A percentile compares a stretch with the other conserved stretches of the same genome.
These are phyloP conservation scores for Venturia carpophila DNA, from an alignment of 2,329 filamentous ascomycete species.

Conservation along the genomic window DNA sequence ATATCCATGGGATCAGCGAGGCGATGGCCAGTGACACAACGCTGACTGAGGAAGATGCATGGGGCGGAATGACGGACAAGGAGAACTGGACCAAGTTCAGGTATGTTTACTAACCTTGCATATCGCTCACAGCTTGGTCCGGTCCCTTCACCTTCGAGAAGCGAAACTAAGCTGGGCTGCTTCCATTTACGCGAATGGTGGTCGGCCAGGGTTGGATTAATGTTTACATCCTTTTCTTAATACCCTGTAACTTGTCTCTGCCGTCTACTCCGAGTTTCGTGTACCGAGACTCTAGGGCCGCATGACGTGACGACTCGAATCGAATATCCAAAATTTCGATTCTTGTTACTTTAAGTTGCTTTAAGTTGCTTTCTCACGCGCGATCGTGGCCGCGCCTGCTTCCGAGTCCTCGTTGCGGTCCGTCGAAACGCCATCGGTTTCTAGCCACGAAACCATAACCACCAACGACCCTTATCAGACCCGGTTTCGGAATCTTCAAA, in stretches of 20 bases:
- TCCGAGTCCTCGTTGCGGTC: background rate
- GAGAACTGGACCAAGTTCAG: slow-evolving; percentile 12
- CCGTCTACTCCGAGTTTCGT: no score
- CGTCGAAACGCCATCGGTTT: slow-evolving; percentile 8
- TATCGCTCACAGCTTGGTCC: background rate
- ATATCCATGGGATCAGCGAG: slow-evolving; percentile 1
- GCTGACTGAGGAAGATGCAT: slow-evolving; percentile 2
- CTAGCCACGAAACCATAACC: background rate
- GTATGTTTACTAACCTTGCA: slow-evolving; percentile 1
- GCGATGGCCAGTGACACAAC: background rate
- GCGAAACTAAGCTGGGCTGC: background rate
- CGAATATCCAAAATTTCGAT: no score
- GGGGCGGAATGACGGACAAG: slow-evolving; percentile 10
- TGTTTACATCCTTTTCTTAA: background rate
- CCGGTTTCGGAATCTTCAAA: background rate
- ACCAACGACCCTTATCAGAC: background rate
- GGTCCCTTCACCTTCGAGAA: background rate
- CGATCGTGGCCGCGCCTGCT: background rate
- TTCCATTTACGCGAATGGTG: background rate
- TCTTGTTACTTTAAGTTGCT: background rate
- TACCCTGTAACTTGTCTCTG: no score
- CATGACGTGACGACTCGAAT: no score
- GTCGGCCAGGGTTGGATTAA: background rate
- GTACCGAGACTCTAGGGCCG: no score
- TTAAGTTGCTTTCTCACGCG: background rate